Base-by-base conservation (phyloP, 768 basidiomycete species). In the Hydnomerulius pinastri region DNA sequence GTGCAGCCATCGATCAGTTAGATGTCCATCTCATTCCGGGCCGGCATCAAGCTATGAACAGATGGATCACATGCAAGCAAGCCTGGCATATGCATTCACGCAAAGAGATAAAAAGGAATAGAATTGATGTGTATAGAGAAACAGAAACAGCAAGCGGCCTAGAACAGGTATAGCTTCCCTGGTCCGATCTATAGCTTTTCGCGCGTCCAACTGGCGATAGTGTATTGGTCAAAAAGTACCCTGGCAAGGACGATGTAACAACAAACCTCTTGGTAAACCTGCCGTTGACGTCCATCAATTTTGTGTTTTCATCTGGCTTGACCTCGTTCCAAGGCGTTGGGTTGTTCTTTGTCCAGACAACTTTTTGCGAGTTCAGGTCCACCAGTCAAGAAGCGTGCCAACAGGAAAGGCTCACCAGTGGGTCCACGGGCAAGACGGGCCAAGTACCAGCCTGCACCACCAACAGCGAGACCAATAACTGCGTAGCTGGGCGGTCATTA, bases 321-420 rank as follows among this genome's bases (percentile, higher is more conserved):
- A 93, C 79, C 49, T 81, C 77, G 71, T 90, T 90, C 89, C 90
- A 94, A n/a, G 92, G 92, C 18, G 84, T 85, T 29, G 91, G 91
- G 77, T 95, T 94, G 67, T 63, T 67, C 67, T 73, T 79, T 59
- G 82, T 77, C 83, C 83, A 85, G 50, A 83, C 67, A 48, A 83
- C 81, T 82, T 49, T 4, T 35, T 18, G 28, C 11, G 17, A 4
- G 28, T 45, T 61, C 37, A 53, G 51, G 29, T n/a, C 17, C 13
- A 12, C 40, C 20, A 39, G 11, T 4, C 25, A 2, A 15, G 11
- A 27, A 15, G 4, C 7, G 17, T 18, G 6, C 41, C 24, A 18
- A 35, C 33, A 13, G 6, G 1, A 13, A 17, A 15, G 66, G 24
- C 77, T 63, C 56, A 85, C 83, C 72, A 21, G 60, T 68, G 23